Evolutionary conservation across 768 basidiomycete genomes (phyloP), one percentile per base, ranked within the genome.

Genomic region (Pholiota conissans): DNA sequence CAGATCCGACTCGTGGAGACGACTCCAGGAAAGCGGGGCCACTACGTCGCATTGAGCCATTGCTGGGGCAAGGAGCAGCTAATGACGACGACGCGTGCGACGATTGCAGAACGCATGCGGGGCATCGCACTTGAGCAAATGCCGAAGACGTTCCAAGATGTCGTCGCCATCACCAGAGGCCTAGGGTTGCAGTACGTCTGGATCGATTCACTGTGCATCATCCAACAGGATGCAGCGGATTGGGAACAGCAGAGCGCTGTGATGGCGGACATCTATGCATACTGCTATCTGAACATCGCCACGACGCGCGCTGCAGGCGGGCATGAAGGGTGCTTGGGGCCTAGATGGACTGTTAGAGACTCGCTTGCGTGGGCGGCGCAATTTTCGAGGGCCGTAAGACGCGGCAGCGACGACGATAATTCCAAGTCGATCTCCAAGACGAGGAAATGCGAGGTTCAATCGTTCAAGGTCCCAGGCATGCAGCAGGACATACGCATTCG

Each of bases 151-250:
- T 62, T 62, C 45, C 57, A 58, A 30, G 57, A 62, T 26, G 56
- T 57, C 13, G 52, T 62, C 3, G 28, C 18, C 2, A 56, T 62
- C 13, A 62, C 61, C 3, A 58, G 45, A 45, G 49, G 40, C 22
- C 37, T 62, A 13, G 57, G 57, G 9, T 47, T 62, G 34, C 57
- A 27, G 6, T 62, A 58, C 28, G 56, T 62, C 37, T 62, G 61
- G 61, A 62, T 62, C 37, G 61, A 62, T 26, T 62, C 61, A 4
- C 37, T 62, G 9, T 62, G 61, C 30, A 62, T 62, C 27, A 62
- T 62, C 42, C 61, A 62, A 30, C 53, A 62, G 26, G 61, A 62
- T 29, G 56, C 55, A 28, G 24, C 34, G n/a, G 61, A 62, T 28
- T 62, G 61, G 61, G 61, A 62, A 39, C 49, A 58, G 42, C 61